Evolutionary conservation across 768 basidiomycete species (phyloP).

Genomic region (button mushroom (Agaricus bisporus)): DNA sequence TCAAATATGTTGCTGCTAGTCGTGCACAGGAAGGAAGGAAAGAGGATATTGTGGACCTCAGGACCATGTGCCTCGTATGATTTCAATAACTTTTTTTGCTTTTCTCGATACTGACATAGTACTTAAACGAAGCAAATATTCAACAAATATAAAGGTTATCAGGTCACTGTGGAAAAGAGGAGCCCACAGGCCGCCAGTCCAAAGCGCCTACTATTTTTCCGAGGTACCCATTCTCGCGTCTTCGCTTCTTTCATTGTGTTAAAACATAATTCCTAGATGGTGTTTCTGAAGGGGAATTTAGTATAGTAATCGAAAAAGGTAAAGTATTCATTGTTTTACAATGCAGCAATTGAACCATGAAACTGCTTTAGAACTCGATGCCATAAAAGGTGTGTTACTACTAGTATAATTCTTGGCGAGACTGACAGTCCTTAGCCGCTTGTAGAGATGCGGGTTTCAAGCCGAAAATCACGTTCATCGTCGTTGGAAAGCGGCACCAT

Average conservation of each 20-base stretch:
- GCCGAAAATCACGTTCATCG: conserved; percentile 68
- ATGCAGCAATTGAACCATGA: conserved; percentile 12
- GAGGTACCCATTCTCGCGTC: conserved; percentile 35
- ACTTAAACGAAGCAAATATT: conserved; percentile 43
- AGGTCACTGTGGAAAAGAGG: conserved; percentile 46
- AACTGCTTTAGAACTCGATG: conserved; percentile 43
- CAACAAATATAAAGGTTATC: conserved; percentile 51
- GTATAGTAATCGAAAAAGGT: conserved; percentile 34
- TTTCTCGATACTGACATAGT: background rate
- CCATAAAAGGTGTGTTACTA: conserved; percentile 42
- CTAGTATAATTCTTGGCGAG: background rate
- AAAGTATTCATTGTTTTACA: conserved; percentile 1
- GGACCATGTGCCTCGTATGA: conserved; percentile 54
- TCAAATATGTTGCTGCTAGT: conserved; percentile 63
- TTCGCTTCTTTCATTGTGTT: background rate
- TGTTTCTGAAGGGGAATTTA: conserved; percentile 49
- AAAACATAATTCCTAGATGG: conserved; percentile 34
- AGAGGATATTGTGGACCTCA: conserved; percentile 73
- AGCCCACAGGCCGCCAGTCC: conserved; percentile 37
- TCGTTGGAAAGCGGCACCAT: conserved; percentile 77
- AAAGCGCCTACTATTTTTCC: conserved; percentile 70
- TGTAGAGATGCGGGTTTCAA: conserved; percentile 48
- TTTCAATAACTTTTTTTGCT: conserved; percentile 2
- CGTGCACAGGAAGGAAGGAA: conserved; percentile 62
- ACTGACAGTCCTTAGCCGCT: conserved; percentile 39